phyloP scores from a whole-genome alignment of 306 rosid genomes.

The Glycine tomentella region DNA sequence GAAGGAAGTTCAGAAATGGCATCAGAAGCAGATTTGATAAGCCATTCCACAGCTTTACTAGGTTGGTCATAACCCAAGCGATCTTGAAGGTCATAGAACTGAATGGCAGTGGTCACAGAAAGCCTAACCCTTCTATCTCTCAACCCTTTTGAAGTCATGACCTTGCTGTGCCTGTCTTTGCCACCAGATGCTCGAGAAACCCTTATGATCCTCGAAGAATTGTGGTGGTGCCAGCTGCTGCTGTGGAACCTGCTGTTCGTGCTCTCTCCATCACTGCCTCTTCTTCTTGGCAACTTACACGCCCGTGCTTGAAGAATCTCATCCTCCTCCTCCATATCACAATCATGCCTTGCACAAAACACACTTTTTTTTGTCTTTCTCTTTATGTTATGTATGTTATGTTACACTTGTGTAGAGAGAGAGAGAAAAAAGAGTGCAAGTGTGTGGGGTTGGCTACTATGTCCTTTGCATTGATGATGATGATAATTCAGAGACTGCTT shows the following conservation, averaged over 20 bases:
- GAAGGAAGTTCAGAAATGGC: conserved; percentile 86
- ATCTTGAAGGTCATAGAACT: conserved; percentile 96
- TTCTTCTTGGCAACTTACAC: background rate
- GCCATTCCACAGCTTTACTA: conserved; percentile 95
- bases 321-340: conserved; percentile 93
- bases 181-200: conserved; percentile 96
- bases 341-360: conserved; percentile 72
- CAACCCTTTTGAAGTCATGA: conserved; percentile 87
- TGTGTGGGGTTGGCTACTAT: conserved; percentile 65
- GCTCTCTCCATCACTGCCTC: conserved; percentile 28
- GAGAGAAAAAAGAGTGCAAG: conserved; percentile 33
- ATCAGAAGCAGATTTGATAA: conserved; percentile 79
- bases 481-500: conserved; percentile 79
- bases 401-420: background rate
- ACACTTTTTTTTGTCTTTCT: background rate
- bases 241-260: conserved; percentile 56
- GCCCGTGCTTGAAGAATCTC: conserved; percentile 64
- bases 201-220: conserved; percentile 71
- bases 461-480: conserved; percentile 93
- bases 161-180: conserved; percentile 95
- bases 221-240: conserved; percentile 61
- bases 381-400: background rate
- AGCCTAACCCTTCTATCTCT: conserved; percentile 92
- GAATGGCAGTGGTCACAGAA: conserved; percentile 85
- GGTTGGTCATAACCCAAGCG: conserved; percentile 93